Evolutionary conservation across 1,284 basidiomycete species (phyloP).

Genomic region (Ganoderma boninense): DNA sequence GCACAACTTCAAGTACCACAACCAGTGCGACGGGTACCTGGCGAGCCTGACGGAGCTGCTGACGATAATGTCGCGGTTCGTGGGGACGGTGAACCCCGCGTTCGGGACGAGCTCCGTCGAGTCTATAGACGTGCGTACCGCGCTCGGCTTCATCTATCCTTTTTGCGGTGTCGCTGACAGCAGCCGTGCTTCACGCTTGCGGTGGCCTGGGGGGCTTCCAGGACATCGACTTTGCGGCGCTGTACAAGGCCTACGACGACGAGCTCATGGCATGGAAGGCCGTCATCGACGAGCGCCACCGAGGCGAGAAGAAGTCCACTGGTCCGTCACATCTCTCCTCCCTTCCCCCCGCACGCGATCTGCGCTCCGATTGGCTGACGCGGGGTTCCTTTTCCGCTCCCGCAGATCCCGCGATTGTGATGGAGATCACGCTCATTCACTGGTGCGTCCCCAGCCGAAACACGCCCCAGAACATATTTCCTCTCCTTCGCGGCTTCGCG

Average conservation of each 20-base stretch:
- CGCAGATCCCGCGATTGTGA: slow-evolving; percentile 33
- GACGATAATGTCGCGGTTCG: slow-evolving; percentile 43
- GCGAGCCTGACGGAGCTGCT: slow-evolving; percentile 42
- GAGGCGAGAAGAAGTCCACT: slow-evolving; percentile 31
- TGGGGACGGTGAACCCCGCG: slow-evolving; percentile 32
- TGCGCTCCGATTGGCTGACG: not conserved
- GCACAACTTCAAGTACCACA: slow-evolving; percentile 39
- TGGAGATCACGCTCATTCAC: slow-evolving; percentile 41
- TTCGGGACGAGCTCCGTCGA: slow-evolving; percentile 31
- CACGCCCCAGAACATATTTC: not conserved
- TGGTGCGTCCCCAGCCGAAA: slow-evolving; percentile 33
- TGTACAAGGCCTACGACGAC: slow-evolving; percentile 38
- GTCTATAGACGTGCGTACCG: slow-evolving; percentile 27
- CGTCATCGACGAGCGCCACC: slow-evolving; percentile 30
- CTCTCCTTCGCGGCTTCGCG: not conserved
- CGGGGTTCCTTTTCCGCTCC: not conserved
- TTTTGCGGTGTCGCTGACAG: slow-evolving; percentile 21
- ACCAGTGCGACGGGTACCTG: slow-evolving; percentile 40
- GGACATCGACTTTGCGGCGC: slow-evolving; percentile 35
- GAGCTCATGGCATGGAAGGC: slow-evolving; percentile 39
- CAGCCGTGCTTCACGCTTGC: slow-evolving; percentile 3
- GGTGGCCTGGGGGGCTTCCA: slow-evolving; percentile 14
- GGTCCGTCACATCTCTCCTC: slow-evolving; percentile 12
- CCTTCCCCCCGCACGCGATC: not conserved
- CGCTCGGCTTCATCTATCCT: slow-evolving; percentile 18